A percentile compares a stretch with the other conserved stretches of the same genome.
Conservation (phyloP, 495 filamentous ascomycete species). For the Clavariopsis aquatica region DNA sequence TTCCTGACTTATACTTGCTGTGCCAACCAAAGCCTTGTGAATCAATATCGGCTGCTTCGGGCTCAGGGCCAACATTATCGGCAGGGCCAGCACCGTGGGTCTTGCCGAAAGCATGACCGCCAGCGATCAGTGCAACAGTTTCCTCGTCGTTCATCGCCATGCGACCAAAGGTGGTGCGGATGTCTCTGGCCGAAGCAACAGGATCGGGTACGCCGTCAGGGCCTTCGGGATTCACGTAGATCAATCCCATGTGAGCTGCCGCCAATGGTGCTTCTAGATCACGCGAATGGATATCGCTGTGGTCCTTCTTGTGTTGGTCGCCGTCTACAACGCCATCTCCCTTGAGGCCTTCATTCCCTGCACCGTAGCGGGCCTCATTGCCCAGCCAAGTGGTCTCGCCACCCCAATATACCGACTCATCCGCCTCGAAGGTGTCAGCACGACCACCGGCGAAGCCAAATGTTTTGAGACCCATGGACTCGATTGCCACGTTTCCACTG, state of each 20-base stretch:
- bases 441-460: slow-evolving; percentile 73
- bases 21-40: slow-evolving; percentile 68
- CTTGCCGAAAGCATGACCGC: slow-evolving; percentile 74
- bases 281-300: slow-evolving; percentile 58
- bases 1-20: slow-evolving; percentile 59
- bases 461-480: slow-evolving; percentile 72
- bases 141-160: slow-evolving; percentile 82
- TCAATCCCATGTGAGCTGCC: slow-evolving; percentile 70
- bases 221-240: slow-evolving; percentile 77
- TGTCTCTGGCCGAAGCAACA: slow-evolving; percentile 65
- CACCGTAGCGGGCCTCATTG: slow-evolving; percentile 64
- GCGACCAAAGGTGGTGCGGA: slow-evolving; percentile 68
- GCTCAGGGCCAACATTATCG: slow-evolving; percentile 62
- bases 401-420: slow-evolving; percentile 74
- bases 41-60: slow-evolving; percentile 62
- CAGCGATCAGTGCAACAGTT: slow-evolving; percentile 72
- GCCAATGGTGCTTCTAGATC: slow-evolving; percentile 65
- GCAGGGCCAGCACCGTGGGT: slow-evolving; percentile 67
- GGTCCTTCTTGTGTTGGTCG: slow-evolving; percentile 49
- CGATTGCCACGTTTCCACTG: slow-evolving; percentile 71
- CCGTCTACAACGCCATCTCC: slow-evolving; percentile 51
- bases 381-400: slow-evolving; percentile 69
- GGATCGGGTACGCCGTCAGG: slow-evolving; percentile 70
- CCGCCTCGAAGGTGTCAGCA: slow-evolving; percentile 67
- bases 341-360: slow-evolving; percentile 50